phyloP scores from a whole-genome alignment of 2,329 filamentous ascomycete species.

The Tothia fuscella region DNA sequence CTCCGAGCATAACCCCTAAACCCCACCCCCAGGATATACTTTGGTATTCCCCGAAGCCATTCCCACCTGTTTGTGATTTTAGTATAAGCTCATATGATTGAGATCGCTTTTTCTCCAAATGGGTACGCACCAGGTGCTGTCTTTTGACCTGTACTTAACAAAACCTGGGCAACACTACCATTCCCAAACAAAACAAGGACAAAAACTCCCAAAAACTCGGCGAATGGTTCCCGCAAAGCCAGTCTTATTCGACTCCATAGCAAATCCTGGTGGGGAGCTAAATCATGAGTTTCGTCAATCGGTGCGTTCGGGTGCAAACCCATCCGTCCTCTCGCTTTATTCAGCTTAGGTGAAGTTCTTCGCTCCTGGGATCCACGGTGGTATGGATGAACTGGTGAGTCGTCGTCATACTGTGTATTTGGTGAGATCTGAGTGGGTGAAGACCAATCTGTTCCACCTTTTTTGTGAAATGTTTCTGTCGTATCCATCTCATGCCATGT shows the following conservation, averaged over 20 bases:
- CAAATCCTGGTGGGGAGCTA: constrained; percentile 22
- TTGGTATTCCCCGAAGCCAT: constrained; percentile 30
- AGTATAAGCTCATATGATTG: too few relatives aligned
- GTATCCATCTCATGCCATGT: background rate
- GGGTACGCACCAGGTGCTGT: constrained; percentile 28
- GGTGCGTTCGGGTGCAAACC: constrained; percentile 30
- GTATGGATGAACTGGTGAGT: too few relatives aligned
- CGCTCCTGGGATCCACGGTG: too few relatives aligned
- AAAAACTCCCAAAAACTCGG: constrained; percentile 32
- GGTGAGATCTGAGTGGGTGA: too few relatives aligned
- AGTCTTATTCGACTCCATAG: constrained; percentile 27
- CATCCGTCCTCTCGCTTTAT: constrained; percentile 10
- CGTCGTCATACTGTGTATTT: too few relatives aligned
- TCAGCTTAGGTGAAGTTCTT: constrained; percentile 5
- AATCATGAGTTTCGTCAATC: constrained; percentile 30
- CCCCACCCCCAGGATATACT: constrained; percentile 31
- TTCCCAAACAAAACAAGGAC: constrained; percentile 34
- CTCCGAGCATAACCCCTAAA: constrained; percentile 30
- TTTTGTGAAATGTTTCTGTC: constrained; percentile 3
- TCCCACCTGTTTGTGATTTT: constrained; percentile 1
- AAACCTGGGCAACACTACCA: constrained; percentile 31
- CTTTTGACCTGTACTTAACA: constrained; percentile 25
- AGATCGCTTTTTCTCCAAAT: background rate
- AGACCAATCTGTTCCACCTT: background rate
- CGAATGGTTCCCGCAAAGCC: constrained; percentile 30